Conservation (phyloP, 176 grass and related monocot species). For the Zoysia japonica region DNA sequence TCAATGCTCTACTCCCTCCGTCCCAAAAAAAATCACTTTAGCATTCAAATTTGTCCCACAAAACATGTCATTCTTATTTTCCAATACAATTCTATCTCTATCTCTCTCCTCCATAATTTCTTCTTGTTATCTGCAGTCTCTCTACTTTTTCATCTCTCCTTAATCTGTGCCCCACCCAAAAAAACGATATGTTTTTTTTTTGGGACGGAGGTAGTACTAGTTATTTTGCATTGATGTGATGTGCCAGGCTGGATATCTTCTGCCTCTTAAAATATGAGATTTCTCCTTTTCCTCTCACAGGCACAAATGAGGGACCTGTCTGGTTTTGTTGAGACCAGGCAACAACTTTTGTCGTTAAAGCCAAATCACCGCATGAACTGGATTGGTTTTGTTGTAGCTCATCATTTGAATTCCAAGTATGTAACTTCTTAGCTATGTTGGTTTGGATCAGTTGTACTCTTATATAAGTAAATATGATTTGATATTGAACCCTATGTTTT, state of each 20-base stretch:
- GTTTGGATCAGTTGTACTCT: slow-evolving; percentile 1
- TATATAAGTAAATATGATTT: slow-evolving; percentile 9
- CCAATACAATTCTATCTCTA: too few species aligned
- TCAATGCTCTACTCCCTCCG: too few species aligned
- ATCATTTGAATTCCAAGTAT: slow-evolving; percentile 98
- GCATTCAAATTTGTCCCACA: too few species aligned
- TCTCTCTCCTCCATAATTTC: too few species aligned
- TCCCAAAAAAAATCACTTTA: too few species aligned
- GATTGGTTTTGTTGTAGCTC: slow-evolving; percentile 96
- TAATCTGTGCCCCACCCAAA: too few species aligned
- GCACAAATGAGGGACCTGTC: slow-evolving; percentile 96
- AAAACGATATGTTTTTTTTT: too few species aligned
- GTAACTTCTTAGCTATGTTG: slow-evolving; percentile 26
- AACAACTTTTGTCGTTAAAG: slow-evolving; percentile 88
- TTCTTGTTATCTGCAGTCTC: too few species aligned
- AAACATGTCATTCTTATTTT: too few species aligned
- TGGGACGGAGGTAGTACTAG: too few species aligned
- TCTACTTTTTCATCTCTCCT: too few species aligned
- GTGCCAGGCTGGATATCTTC: background rate
- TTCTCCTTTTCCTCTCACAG: slow-evolving; percentile 42
- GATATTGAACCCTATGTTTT: background rate
- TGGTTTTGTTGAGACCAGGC: slow-evolving; percentile 98
- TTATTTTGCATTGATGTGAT: background rate
- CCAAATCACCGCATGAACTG: slow-evolving; percentile 99
- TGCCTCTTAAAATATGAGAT: slow-evolving; percentile 25